Evolutionary conservation across 2,329 filamentous ascomycete species (phyloP).

Genomic region (Cladosporium sp.): DNA sequence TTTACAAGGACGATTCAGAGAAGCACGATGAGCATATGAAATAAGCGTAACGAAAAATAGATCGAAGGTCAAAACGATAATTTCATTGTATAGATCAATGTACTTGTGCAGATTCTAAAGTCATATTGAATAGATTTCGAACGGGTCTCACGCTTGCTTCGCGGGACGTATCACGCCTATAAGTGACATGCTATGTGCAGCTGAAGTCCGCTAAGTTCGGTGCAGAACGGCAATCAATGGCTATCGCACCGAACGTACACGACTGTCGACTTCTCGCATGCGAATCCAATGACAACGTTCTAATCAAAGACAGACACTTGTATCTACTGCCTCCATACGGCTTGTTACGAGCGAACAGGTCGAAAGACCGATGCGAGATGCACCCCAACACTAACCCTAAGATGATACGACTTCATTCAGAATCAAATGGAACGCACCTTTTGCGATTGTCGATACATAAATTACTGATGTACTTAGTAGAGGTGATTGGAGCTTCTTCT

Average conservation of each 20-base stretch:
- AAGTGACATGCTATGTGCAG: not conserved
- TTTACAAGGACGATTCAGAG: not conserved
- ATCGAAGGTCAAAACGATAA: not conserved
- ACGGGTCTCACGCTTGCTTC: not conserved
- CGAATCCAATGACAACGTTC: accelerated
- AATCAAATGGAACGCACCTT: not conserved
- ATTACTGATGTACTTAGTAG: not conserved
- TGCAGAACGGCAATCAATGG: not conserved
- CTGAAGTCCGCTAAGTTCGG: not conserved
- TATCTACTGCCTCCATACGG: not conserved
- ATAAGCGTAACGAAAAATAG: not conserved
- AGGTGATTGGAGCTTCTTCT: not conserved
- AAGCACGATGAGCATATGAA: not conserved
- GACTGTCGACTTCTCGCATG: not conserved
- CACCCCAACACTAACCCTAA: not conserved
- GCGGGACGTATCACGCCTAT: no score
- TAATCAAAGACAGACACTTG: not conserved
- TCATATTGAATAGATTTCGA: not conserved
- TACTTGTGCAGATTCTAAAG: not conserved
- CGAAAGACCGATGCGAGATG: no score
- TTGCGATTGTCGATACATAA: not conserved
- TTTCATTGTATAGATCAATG: not conserved
- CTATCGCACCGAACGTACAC: not conserved
- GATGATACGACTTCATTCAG: not conserved
- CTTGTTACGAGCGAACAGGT: not conserved